A percentile compares a stretch with the other conserved stretches of the same genome.
phyloP scores from a whole-genome alignment of 495 filamentous ascomycete genomes.

The Daldinia concentrica region DNA sequence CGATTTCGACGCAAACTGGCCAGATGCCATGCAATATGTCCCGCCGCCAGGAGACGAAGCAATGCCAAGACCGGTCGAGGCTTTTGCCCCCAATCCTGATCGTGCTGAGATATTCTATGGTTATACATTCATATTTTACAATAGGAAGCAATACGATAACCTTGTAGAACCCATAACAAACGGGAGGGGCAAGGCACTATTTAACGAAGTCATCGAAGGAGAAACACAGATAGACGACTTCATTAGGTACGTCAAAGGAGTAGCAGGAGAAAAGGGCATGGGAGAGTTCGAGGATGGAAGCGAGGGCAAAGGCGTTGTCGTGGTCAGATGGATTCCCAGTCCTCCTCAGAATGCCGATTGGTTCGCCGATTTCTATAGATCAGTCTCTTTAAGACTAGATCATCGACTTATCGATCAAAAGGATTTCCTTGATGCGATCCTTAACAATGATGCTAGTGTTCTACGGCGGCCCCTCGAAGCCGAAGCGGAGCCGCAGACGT shows the following conservation, averaged over 20 bases:
- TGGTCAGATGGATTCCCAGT: slow-evolving; percentile 75
- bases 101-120: slow-evolving; percentile 81
- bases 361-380: slow-evolving; percentile 71
- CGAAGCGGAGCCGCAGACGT: slow-evolving; percentile 37
- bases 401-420: slow-evolving; percentile 88
- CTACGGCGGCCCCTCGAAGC: slow-evolving; percentile 70
- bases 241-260: slow-evolving; percentile 76
- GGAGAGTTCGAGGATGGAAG: slow-evolving; percentile 69
- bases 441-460: slow-evolving; percentile 75
- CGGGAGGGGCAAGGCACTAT: slow-evolving; percentile 83
- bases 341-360: slow-evolving; percentile 71
- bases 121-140: slow-evolving; percentile 89
- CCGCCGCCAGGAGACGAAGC: slow-evolving; percentile 81
- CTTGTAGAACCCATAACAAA: slow-evolving; percentile 76
- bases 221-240: slow-evolving; percentile 79
- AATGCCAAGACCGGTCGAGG: slow-evolving; percentile 63
- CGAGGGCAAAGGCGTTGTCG: slow-evolving; percentile 74
- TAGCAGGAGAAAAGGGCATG: slow-evolving; percentile 75
- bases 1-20: slow-evolving; percentile 87
- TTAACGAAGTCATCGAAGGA: slow-evolving; percentile 67
- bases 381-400: slow-evolving; percentile 74
- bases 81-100: slow-evolving; percentile 73
- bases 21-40: slow-evolving; percentile 73
- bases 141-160: slow-evolving; percentile 78
- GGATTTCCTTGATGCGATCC: slow-evolving; percentile 91